Conservation (phyloP, 768 basidiomycete species). For the Termitomyces sp. region DNA sequence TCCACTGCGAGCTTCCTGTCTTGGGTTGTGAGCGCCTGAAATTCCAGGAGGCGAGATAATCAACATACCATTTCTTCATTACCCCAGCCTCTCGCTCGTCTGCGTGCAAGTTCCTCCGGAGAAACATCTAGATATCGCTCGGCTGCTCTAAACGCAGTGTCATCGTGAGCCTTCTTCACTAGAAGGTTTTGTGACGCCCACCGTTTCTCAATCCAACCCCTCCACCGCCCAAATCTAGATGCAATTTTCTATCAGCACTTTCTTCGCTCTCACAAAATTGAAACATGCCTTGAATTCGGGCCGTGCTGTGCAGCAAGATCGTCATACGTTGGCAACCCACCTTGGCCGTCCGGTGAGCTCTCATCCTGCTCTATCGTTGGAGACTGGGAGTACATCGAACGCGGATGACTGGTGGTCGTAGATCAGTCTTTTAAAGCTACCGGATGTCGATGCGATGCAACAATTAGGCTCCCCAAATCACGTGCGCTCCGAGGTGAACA, state of each 20-base stretch:
- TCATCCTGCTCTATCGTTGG: slow-evolving; percentile 39
- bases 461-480: background rate
- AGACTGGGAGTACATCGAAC: slow-evolving; percentile 16
- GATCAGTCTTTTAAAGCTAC: slow-evolving; percentile 1
- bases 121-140: slow-evolving; percentile 69
- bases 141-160: slow-evolving; percentile 53
- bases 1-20: background rate
- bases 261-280: background rate
- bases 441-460: slow-evolving; percentile 3
- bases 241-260: slow-evolving; percentile 7
- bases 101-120: slow-evolving; percentile 47
- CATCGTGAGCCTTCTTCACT: slow-evolving; percentile 1
- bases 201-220: slow-evolving; percentile 88
- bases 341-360: slow-evolving; percentile 24
- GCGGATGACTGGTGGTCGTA: background rate
- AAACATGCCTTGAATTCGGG: slow-evolving; percentile 70
- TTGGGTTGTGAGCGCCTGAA: background rate
- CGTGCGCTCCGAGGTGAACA: background rate
- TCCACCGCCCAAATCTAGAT: slow-evolving; percentile 77
- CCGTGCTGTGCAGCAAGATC: slow-evolving; percentile 72
- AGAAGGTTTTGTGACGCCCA: slow-evolving; percentile 19
- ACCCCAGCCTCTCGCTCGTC: slow-evolving; percentile 70
- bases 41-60: background rate
- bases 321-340: slow-evolving; percentile 73
- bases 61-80: slow-evolving; percentile 28